A percentile compares a stretch with the other conserved stretches of the same genome.
Evolutionary conservation across 2,329 filamentous ascomycete genomes (phyloP).

Genomic region (Arthrobotrys pseudoclavata): DNA sequence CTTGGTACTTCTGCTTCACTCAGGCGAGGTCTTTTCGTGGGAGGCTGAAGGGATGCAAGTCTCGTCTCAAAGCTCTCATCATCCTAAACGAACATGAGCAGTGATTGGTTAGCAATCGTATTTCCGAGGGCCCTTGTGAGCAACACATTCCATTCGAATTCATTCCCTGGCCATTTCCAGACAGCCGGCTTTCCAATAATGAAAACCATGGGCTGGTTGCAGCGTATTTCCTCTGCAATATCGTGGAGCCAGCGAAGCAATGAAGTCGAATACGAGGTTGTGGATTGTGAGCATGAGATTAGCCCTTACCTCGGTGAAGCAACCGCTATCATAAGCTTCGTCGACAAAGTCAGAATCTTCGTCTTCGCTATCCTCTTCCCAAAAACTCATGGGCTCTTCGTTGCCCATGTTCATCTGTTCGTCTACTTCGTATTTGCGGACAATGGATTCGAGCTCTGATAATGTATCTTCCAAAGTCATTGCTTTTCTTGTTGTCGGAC

Average conservation of each 20-base stretch:
- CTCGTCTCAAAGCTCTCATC: constrained; percentile 60
- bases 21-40: constrained; percentile 54
- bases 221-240: constrained; percentile 22
- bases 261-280: constrained; percentile 34
- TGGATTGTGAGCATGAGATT: constrained; percentile 23
- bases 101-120: constrained; percentile 54
- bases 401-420: not conserved
- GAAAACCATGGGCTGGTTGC: constrained; percentile 25
- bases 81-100: constrained; percentile 34
- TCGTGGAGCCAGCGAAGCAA: constrained; percentile 23
- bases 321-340: constrained; percentile 58
- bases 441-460: constrained; percentile 56
- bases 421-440: constrained; percentile 57
- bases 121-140: constrained; percentile 50
- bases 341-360: constrained; percentile 56
- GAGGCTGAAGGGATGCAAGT: constrained; percentile 59
- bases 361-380: constrained; percentile 51
- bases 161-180: constrained; percentile 28
- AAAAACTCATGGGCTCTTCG: constrained; percentile 48
- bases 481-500: constrained; percentile 26
- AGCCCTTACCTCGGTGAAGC: constrained; percentile 59
- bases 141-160: constrained; percentile 53
- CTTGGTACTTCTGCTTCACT: constrained; percentile 35
- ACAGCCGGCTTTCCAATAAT: constrained; percentile 39
- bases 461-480: constrained; percentile 55